Evolutionary conservation across 148 eudicot genomes (phyloP).

Genomic region (Polygonum aviculare): DNA sequence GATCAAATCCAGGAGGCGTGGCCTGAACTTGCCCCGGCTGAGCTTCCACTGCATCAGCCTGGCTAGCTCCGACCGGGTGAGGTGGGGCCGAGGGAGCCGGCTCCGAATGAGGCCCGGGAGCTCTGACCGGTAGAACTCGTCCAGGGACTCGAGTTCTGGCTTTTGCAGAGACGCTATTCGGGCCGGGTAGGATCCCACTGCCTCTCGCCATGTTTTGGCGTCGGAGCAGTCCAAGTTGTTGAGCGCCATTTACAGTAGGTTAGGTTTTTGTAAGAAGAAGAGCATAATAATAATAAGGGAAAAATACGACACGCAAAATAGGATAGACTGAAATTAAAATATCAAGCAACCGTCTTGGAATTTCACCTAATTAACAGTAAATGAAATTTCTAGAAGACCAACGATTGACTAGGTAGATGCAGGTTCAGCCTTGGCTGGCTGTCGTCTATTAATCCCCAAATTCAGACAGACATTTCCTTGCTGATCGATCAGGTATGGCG

Average conservation of each 20-base stretch:
- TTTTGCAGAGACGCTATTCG: slow-evolving; percentile 37
- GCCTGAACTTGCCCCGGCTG: slow-evolving; percentile 84
- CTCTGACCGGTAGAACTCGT: slow-evolving; percentile 51
- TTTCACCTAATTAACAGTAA: too few species aligned
- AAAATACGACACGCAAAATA: too few species aligned
- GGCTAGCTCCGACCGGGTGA: slow-evolving; percentile 65
- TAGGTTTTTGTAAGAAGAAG: too few species aligned
- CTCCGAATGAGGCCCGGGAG: slow-evolving; percentile 53
- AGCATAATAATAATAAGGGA: too few species aligned
- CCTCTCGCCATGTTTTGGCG: slow-evolving; percentile 35
- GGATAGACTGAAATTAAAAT: too few species aligned
- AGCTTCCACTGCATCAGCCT: slow-evolving; percentile 91
- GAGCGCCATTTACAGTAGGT: slow-evolving; percentile 25
- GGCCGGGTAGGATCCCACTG: slow-evolving; percentile 40
- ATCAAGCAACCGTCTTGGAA: too few species aligned
- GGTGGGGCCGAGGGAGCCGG: slow-evolving; percentile 53
- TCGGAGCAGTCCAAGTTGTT: slow-evolving; percentile 28
- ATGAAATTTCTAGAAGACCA: too few species aligned
- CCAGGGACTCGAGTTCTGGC: slow-evolving; percentile 42
- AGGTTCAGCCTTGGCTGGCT: too few species aligned
- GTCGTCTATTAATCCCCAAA: too few species aligned
- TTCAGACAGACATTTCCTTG: too few species aligned
- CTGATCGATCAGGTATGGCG: too few species aligned
- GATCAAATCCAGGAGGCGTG: slow-evolving; percentile 58
- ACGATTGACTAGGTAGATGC: too few species aligned